A percentile compares a stretch with the other conserved stretches of the same genome.
phyloP scores from a whole-genome alignment of 1,284 basidiomycete genomes.

The Tilletia caries region DNA sequence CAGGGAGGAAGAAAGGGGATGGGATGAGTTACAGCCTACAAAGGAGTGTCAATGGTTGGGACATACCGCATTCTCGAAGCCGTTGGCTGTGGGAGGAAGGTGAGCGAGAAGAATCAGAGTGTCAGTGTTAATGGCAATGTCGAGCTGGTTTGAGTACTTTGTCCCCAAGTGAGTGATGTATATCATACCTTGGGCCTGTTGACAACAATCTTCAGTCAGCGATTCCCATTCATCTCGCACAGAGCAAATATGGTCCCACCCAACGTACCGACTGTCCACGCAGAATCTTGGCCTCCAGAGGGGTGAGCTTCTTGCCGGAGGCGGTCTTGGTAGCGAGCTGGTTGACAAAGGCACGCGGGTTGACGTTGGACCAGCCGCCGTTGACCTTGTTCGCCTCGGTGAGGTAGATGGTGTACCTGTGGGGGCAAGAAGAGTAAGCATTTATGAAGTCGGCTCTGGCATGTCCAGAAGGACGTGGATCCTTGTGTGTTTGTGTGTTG shows the following conservation, averaged over 20 bases:
- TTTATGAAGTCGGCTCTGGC: too few relatives aligned
- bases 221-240: too few relatives aligned
- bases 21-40: neutral
- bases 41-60: neutral
- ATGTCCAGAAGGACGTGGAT: too few relatives aligned
- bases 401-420: slow-evolving; percentile 44
- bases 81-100: slow-evolving; percentile 2
- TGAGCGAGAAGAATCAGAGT: neutral
- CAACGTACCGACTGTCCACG: slow-evolving; percentile 27
- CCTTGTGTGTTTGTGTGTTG: neutral
- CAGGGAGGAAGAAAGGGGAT: neutral
- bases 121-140: neutral
- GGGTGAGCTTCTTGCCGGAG: slow-evolving; percentile 25
- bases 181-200: neutral
- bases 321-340: slow-evolving; percentile 27
- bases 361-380: slow-evolving; percentile 43
- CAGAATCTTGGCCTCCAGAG: slow-evolving; percentile 31
- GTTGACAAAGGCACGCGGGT: slow-evolving; percentile 35
- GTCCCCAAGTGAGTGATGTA: neutral
- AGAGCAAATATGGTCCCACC: too few relatives aligned
- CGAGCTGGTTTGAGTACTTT: too few relatives aligned
- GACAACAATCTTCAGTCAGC: neutral
- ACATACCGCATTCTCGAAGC: slow-evolving; percentile 13
- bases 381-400: slow-evolving; percentile 33
- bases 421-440: neutral